phyloP scores from a whole-genome alignment of 176 grass and related monocot genomes.

The Sorghum bicolor region Sorghum_bicolor_NCBIv3 NC_012873.2:60035001-60035500 shows the following conservation, averaged over 20 bases:
- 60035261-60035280: slow-evolving; percentile 37
- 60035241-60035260: too few relatives aligned
- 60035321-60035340: not conserved
- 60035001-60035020: too few relatives aligned
- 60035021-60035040: slow-evolving; percentile 32
- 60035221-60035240: too few relatives aligned
- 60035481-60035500: not conserved
- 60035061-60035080: too few relatives aligned
- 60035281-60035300: slow-evolving; percentile 70
- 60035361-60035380: not conserved
- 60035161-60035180: too few relatives aligned
- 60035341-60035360: not conserved
- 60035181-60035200: too few relatives aligned
- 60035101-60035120: too few relatives aligned
- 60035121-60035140: too few relatives aligned
- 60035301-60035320: slow-evolving; percentile 65
- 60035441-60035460: not conserved
- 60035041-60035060: not conserved
- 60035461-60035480: too few relatives aligned
- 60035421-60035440: not conserved
- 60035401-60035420: not conserved
- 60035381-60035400: not conserved
- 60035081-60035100: too few relatives aligned
- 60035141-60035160: too few relatives aligned
- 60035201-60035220: too few relatives aligned